Evolutionary conservation across 352 stramenopile species (phyloP).

Genomic region (Elongisporangium prolatum): DNA sequence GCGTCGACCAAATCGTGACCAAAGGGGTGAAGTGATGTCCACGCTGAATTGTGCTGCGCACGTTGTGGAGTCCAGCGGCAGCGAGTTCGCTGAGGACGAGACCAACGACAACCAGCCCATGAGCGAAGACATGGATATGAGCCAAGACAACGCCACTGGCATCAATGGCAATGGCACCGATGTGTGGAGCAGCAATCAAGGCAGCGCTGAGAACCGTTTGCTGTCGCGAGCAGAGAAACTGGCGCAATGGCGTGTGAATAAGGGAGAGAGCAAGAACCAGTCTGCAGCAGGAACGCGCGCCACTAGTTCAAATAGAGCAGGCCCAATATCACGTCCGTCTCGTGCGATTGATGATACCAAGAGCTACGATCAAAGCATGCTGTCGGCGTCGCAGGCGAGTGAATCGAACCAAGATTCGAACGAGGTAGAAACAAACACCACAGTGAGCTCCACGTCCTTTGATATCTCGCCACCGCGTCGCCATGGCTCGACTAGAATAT

Average conservation of each 20-base stretch:
- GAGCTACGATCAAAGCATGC: background rate
- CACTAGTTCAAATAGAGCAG: background rate
- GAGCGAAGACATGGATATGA: slow-evolving; percentile 1
- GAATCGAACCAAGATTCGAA: background rate
- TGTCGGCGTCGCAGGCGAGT: background rate
- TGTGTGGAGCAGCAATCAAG: background rate
- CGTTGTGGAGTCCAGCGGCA: background rate
- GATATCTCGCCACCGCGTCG: slow-evolving; percentile 18
- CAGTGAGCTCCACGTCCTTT: background rate
- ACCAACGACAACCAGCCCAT: background rate
- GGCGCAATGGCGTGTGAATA: slow-evolving; percentile 13
- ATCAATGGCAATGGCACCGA: background rate
- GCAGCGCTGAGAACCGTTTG: background rate
- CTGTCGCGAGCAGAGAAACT: slow-evolving; percentile 17
- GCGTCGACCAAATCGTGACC: background rate
- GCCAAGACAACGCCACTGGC: background rate
- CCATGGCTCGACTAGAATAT: slow-evolving; percentile 8
- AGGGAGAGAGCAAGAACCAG: background rate
- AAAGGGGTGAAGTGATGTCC: background rate
- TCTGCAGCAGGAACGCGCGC: background rate
- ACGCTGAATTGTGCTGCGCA: background rate
- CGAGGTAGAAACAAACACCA: background rate
- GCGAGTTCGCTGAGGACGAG: background rate
- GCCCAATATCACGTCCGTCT: background rate
- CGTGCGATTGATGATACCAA: background rate